Conservation (phyloP, 495 filamentous ascomycete species). For the Neohortaea acidophila region DNA sequence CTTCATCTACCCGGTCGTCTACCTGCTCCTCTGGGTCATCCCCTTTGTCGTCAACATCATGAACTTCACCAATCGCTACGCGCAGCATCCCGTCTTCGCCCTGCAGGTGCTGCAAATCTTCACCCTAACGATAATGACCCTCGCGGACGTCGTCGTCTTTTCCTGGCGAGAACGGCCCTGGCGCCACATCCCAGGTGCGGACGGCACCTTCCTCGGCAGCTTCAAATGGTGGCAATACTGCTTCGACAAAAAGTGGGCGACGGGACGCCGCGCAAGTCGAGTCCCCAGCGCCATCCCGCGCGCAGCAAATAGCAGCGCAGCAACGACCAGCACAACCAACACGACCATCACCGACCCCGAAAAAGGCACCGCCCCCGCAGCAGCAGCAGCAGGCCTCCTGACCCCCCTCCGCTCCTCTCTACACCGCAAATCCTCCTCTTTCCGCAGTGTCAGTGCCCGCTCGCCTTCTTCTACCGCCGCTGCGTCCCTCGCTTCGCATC, state of each 20-base stretch:
- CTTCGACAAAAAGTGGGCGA: background rate
- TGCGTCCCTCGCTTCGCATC: too few species aligned
- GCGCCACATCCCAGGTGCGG: constrained; percentile 38
- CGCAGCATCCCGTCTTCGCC: constrained; percentile 35
- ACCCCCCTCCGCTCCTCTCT: too few species aligned
- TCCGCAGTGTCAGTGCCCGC: too few species aligned
- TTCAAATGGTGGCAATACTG: constrained; percentile 27
- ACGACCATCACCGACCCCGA: too few species aligned
- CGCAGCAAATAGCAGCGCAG: background rate
- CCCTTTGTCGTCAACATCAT: constrained; percentile 50
- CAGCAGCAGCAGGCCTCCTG: too few species aligned
- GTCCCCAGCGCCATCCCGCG: background rate
- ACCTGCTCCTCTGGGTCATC: constrained; percentile 57
- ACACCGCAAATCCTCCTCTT: too few species aligned
- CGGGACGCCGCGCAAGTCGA: background rate
- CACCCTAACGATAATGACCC: constrained; percentile 44
- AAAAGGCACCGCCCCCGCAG: too few species aligned
- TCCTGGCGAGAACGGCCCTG: constrained; percentile 51
- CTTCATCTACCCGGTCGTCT: constrained; percentile 57
- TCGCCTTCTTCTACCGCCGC: too few species aligned
- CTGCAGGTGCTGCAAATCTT: constrained; percentile 40
- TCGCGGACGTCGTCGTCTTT: constrained; percentile 53
- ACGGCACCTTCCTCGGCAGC: constrained; percentile 30
- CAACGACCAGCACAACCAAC: background rate
- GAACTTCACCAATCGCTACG: constrained; percentile 40